These are phyloP conservation scores for Ophiostoma fasciatum DNA, from an alignment of 2,329 filamentous ascomycete genomes.

Conservation along the genomic window DNA sequence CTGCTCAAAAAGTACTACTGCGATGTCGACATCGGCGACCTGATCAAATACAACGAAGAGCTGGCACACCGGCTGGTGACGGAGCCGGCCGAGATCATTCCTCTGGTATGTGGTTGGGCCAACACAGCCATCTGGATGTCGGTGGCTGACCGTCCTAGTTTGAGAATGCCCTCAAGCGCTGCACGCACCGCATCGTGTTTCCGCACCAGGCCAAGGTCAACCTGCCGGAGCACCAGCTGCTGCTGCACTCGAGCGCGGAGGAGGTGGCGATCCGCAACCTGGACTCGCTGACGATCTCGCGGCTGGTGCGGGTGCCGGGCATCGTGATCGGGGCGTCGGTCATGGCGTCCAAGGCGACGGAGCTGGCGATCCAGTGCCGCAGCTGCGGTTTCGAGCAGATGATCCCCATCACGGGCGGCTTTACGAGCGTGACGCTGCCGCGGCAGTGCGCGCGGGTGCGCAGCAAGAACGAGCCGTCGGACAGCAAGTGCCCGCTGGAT, in stretches of 20 bases:
- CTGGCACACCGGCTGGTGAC: conserved; percentile 79
- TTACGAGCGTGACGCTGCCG: conserved; percentile 74
- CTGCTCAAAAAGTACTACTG: conserved; percentile 89
- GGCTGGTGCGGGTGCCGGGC: conserved; percentile 89
- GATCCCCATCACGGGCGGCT: conserved; percentile 67
- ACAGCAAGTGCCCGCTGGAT: conserved; percentile 75
- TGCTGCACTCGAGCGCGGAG: conserved; percentile 82
- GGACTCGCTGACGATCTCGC: conserved; percentile 81
- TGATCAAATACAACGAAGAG: conserved; percentile 94
- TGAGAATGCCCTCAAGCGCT: conserved; percentile 76
- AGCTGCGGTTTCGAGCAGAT: conserved; percentile 62
- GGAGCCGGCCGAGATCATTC: conserved; percentile 84
- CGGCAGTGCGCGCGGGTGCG: conserved; percentile 55
- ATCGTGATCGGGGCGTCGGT: conserved; percentile 97
- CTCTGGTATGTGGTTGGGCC: conserved; percentile 51
- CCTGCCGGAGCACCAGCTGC: conserved; percentile 83
- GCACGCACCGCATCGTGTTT: conserved; percentile 86
- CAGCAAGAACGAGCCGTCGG: conserved; percentile 48
- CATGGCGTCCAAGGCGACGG: conserved; percentile 87
- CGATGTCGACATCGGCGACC: conserved; percentile 86
- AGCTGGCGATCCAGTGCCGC: conserved; percentile 74
- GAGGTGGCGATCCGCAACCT: conserved; percentile 89
- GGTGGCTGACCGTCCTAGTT: conserved; percentile 42
- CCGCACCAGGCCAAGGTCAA: conserved; percentile 52
- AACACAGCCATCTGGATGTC: neutral